These are phyloP conservation scores for Tolypocladium album DNA, from an alignment of 2,329 filamentous ascomycete genomes.

Conservation along the genomic window DNA sequence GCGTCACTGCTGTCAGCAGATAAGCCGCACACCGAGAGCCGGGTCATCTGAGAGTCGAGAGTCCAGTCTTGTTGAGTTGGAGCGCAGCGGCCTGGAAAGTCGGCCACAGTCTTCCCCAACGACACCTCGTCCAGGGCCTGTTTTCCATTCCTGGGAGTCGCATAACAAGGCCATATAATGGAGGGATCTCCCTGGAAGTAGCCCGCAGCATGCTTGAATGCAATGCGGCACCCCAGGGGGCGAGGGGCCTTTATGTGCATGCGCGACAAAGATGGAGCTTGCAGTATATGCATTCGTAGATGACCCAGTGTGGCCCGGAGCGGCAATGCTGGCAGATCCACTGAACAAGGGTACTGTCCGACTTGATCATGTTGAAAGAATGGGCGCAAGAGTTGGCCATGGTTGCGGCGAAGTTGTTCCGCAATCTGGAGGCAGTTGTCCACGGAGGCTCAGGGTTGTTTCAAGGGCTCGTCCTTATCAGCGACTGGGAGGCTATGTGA, in stretches of 20 bases:
- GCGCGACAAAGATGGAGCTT: conserved; percentile 52
- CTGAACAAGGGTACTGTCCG: conserved; percentile 52
- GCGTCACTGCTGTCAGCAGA: background rate
- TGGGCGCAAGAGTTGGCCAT: conserved; percentile 49
- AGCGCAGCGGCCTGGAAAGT: background rate
- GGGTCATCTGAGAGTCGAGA: background rate
- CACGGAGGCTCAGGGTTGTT: background rate
- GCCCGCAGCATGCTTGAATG: background rate
- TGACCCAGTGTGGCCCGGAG: conserved; percentile 55
- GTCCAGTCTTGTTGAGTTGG: background rate
- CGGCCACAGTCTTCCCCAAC: background rate
- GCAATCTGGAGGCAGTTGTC: background rate
- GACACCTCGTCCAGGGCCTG: background rate
- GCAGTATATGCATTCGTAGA: conserved; percentile 60
- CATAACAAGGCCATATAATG: background rate
- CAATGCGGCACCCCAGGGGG: background rate
- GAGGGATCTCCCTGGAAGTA: background rate
- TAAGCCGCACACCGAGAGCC: background rate
- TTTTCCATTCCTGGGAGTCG: background rate
- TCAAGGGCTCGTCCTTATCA: background rate
- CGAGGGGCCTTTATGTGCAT: conserved; percentile 31
- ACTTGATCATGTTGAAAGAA: conserved; percentile 56
- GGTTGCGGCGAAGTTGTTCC: conserved; percentile 9
- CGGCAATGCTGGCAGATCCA: conserved; percentile 57
- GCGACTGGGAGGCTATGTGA: background rate